Evolutionary conservation across 2,329 filamentous ascomycete species (phyloP), one percentile per base, ranked within the genome.

Genomic region (Tolypocladium tropicale): DNA sequence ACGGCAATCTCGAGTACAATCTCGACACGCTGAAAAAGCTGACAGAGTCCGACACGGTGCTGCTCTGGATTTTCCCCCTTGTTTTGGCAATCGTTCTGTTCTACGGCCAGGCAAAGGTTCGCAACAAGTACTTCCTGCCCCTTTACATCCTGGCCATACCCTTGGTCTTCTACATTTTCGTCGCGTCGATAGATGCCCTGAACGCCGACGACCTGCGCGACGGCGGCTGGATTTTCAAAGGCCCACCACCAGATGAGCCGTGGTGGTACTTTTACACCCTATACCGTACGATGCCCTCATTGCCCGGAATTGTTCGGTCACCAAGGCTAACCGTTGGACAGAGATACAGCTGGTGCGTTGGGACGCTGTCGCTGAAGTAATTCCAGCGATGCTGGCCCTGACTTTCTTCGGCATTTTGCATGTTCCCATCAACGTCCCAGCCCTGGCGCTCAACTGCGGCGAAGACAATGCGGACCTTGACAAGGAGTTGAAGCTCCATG

Each of bases 231-330:
- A 88, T 97, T 12, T 99, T 99, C 64, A 82, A 90, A 63, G 88
- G 88, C 0, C 93, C 94, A 1, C 86, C 88, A 50, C 86, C 86
- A 11, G 88, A 83, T 14, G 90, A 95, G 64, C 91, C 94, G 0
- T 99, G 95, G 84, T 99, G 94, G 82, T 91, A 94, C 68, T 99
- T 99, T 66, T 99, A 96, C 73, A 95, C 90, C 0, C 81, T 97
- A 52, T 99, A 96, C 72, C 86, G 89, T 93, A 78, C 79, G 84
- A 75, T 18, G 18, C 9, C 14, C 39, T 33, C 10, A 9, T 23
- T 21, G 14, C 30, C 25, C 10, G 21, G 46, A 46, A 25, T 14
- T 6, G 32, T 18, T n/a, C 43, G 11, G 12, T n/a, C 6, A 28
- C 4, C 10, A 14, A 4, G 50, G 12, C 57, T 62, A 53, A 63